A percentile compares a stretch with the other conserved stretches of the same genome.
Evolutionary conservation across 2,329 filamentous ascomycete genomes (phyloP).

Genomic region (Exophiala sp.): DNA sequence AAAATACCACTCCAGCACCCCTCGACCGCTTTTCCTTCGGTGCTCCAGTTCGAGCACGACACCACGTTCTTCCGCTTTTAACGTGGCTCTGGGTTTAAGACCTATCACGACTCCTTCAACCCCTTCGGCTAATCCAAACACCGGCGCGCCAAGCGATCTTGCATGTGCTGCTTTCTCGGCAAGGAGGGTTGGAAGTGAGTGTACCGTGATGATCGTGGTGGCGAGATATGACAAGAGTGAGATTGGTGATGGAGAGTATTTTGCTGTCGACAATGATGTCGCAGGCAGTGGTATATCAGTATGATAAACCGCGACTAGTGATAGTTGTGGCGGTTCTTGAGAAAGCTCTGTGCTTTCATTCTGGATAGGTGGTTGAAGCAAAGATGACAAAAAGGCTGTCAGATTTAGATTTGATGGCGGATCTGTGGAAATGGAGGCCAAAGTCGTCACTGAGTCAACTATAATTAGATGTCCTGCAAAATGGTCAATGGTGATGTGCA

Average conservation of each 20-base stretch:
- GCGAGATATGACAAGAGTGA: constrained; percentile 76
- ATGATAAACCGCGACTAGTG: constrained; percentile 78
- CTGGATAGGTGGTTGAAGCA: constrained; percentile 54
- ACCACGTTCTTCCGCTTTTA: constrained; percentile 41
- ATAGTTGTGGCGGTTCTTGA: constrained; percentile 46
- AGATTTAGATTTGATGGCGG: constrained; percentile 46
- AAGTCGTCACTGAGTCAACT: constrained; percentile 22
- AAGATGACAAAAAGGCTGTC: constrained; percentile 65
- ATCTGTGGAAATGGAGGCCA: constrained; percentile 16
- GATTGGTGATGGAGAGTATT: constrained; percentile 62
- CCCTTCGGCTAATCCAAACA: constrained; percentile 73
- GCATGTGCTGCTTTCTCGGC: constrained; percentile 71
- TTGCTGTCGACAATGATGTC: constrained; percentile 15
- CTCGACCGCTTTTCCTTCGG: constrained; percentile 74
- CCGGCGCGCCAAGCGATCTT: constrained; percentile 69
- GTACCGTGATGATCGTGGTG: constrained; percentile 76
- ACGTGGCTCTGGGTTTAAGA: constrained; percentile 36
- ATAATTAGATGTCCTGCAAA: constrained; percentile 18
- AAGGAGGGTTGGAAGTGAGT: constrained; percentile 70
- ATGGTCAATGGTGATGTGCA: not conserved
- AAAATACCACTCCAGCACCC: constrained; percentile 67
- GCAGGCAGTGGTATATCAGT: constrained; percentile 64
- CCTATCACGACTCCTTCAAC: constrained; percentile 76
- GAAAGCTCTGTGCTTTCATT: constrained; percentile 24
- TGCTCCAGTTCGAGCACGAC: constrained; percentile 83